Base-by-base conservation (phyloP, 2,329 filamentous ascomycete genomes). In the Sclerotinia borealis region DNA sequence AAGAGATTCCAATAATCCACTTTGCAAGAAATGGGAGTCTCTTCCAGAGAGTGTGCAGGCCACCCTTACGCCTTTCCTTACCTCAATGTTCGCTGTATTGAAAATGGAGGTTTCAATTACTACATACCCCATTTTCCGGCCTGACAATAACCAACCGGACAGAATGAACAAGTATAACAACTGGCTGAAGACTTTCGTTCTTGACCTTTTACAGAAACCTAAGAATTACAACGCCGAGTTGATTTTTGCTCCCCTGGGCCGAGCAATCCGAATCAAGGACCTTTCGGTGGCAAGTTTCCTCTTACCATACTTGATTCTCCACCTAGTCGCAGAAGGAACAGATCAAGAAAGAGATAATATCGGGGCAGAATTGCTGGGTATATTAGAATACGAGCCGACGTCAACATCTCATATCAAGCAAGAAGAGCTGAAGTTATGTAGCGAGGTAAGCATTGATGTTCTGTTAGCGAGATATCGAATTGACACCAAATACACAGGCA, bases 251-350 rank as follows among this genome's bases (percentile, higher is more conserved):
- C 88, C 93, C 25, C 80, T 96, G 45, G 87, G 88, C 59, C 88
- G 92, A 48, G 87, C 96, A 25, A 91, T 98, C 65, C 86, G 88
- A 64, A 89, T 91, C 37, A 92, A 95, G 72, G 93, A 98, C 72
- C 80, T 95, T 13, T 88, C 90, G 0, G 93, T 96, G 37, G 86
- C 93, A 0, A 90, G 90, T 49, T 98, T 97, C 70, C 79, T 99
- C 37, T 81, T 99, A 19, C 96, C 95, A 0, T 98, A 95, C 73
- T 82, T 93, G 19, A 87, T 91, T 4, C 76, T 97, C 39, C 96
- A 97, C 72, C 84, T 93, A 36, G 84, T 97, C 25, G 81, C 96
- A 13, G 90, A 89, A 29, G 86, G 91, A 13, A 76, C 83, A 1
- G 81, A 88, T 31, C 71, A 82, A 61, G 85, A 93, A 68, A 84